Evolutionary conservation across 129 eudicot genomes (phyloP), one percentile per base, ranked within the genome.

Genomic region (Flaveria bidentis): DNA sequence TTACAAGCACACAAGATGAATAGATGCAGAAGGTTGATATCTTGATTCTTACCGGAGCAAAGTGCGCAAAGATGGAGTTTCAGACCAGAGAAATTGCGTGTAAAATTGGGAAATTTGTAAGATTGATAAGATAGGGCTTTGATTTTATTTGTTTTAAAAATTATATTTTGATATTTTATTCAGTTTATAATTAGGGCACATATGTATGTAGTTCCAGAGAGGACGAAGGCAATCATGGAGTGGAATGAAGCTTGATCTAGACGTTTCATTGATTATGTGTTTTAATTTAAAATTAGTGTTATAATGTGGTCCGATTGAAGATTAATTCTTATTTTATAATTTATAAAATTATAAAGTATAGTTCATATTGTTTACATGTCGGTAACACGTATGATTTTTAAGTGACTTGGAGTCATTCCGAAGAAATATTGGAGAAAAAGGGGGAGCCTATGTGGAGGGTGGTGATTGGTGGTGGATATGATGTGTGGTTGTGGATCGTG

Each of bases 1-100:
- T 36, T 36, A 36, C 7, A 36, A 36, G 41, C 25, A 73, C 26
- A 4, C 18, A 73, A 17, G 44, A 28, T 12, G 36, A 6, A 75
- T 9, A 67, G 70, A 74, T 63, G 45, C 2, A 56, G 60, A 17
- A 47, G 75, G 44, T 49, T 70, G 13, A 55, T 23, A 71, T n/a
- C 66, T 60, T 78, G 71, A 36, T 36, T 36, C 41, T 76, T 76
- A 30, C 60, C 60, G 41, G 41, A 36, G 41, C 5, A 36, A 36
- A 15, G 52, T 71, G 63, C 52, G 46, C 14, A 22, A 69, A 69
- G 45, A 66, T 45, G 67, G 74, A 67, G 57, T 18, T 50, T 50
- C 33, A 22, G 50, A 60, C 62, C 65, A 49, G 77, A 62, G 56
- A 63, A 78, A 47, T 78, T 71, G 77, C 73, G 82, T 61, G 72